Conservation (phyloP, 805 yeast species). For the Saccharomycopsis sp. region DNA sequence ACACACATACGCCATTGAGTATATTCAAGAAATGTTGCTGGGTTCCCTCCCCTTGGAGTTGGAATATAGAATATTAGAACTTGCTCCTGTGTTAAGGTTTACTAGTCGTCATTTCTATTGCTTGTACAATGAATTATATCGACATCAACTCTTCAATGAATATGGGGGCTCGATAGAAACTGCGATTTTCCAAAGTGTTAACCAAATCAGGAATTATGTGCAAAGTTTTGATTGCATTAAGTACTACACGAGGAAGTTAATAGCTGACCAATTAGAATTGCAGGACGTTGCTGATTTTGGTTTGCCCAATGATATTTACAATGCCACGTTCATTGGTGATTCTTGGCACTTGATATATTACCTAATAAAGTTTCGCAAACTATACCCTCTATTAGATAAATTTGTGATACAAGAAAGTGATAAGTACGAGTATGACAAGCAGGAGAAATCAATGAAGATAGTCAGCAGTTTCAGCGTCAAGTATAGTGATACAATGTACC, state of each 20-base stretch:
- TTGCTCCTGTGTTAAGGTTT: slow-evolving; percentile 31
- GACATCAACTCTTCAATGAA: slow-evolving; percentile 31
- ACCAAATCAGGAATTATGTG: slow-evolving; percentile 25
- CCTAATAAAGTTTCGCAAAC: slow-evolving; percentile 42
- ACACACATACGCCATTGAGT: too few species aligned
- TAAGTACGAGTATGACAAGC: slow-evolving; percentile 3
- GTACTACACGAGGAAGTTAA: slow-evolving; percentile 25
- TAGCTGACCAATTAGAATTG: slow-evolving; percentile 24
- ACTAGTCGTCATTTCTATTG: slow-evolving; percentile 39
- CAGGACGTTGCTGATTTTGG: not conserved
- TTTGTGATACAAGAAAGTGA: slow-evolving; percentile 28
- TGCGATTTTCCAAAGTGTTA: slow-evolving; percentile 12
- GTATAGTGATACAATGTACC: slow-evolving; percentile 9
- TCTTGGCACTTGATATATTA: slow-evolving; percentile 47
- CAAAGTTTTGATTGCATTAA: slow-evolving; percentile 35
- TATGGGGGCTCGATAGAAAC: slow-evolving; percentile 33
- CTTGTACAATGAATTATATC: slow-evolving; percentile 43
- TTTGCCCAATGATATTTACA: slow-evolving; percentile 4
- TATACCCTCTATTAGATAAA: slow-evolving; percentile 43
- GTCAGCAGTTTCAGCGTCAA: slow-evolving; percentile 9
- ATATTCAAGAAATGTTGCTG: not conserved
- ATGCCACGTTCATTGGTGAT: slow-evolving; percentile 22
- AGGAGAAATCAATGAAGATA: slow-evolving; percentile 14
- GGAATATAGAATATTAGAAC: slow-evolving; percentile 31
- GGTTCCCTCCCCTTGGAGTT: slow-evolving; percentile 37